Evolutionary conservation across 2,329 filamentous ascomycete species (phyloP).

Genomic region (Rutstroemia sydowiana): DNA sequence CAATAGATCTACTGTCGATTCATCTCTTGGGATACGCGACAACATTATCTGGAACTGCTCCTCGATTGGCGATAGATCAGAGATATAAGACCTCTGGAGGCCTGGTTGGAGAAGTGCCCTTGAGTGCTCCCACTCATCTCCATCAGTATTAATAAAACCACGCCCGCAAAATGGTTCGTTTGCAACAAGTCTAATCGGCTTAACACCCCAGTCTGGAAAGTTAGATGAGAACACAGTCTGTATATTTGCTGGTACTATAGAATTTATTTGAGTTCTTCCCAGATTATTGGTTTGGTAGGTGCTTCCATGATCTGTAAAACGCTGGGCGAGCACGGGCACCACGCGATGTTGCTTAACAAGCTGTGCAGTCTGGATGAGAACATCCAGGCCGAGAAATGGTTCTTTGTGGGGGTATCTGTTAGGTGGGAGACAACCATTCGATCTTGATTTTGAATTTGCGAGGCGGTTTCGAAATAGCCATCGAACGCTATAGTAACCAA

Average conservation of each 20-base stretch:
- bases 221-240: slow-evolving; percentile 45
- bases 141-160: slow-evolving; percentile 12
- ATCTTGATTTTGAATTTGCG: background rate
- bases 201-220: slow-evolving; percentile 45
- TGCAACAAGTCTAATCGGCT: background rate
- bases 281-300: background rate
- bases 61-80: slow-evolving; percentile 43
- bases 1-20: background rate
- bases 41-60: background rate
- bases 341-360: slow-evolving; percentile 27
- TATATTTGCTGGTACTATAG: slow-evolving; percentile 45
- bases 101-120: slow-evolving; percentile 41
- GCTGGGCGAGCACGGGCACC: background rate
- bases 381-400: slow-evolving; percentile 43
- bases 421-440: background rate
- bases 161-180: slow-evolving; percentile 8
- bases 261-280: slow-evolving; percentile 34
- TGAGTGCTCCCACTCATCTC: slow-evolving; percentile 8
- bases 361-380: slow-evolving; percentile 33
- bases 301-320: background rate
- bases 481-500: background rate
- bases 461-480: background rate
- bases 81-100: slow-evolving; percentile 44
- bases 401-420: slow-evolving; percentile 35
- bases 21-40: background rate